Percentiles rank a stretch among this genome's conserved stretches.
phyloP scores from a whole-genome alignment of 345 rosid species.

The Orychophragmus violaceus region DNA sequence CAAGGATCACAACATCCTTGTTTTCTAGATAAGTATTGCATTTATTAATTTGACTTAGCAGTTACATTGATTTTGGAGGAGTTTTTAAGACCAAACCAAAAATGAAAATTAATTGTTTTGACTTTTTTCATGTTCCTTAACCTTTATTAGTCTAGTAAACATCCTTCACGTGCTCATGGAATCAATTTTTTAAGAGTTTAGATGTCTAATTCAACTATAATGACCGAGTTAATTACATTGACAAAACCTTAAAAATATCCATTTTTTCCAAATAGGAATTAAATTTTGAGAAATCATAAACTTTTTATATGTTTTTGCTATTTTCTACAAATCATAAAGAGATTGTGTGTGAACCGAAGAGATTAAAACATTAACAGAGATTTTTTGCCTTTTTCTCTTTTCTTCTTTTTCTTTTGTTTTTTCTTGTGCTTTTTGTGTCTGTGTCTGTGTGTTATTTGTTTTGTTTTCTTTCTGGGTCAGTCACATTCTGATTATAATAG shows the following conservation, averaged over 20 bases:
- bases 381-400: neutral
- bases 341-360: neutral
- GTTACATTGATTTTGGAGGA: conserved; percentile 24
- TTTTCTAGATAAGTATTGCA: conserved; percentile 4
- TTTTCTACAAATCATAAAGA: neutral
- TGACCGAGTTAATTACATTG: conserved; percentile 8
- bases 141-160: conserved; percentile 24
- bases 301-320: neutral
- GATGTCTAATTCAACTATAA: neutral
- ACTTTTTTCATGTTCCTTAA: conserved; percentile 7
- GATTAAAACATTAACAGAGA: neutral
- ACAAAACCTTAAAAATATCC: neutral
- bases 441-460: neutral
- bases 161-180: conserved; percentile 26
- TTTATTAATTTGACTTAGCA: conserved; percentile 24
- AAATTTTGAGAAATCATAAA: neutral
- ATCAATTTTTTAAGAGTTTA: conserved; percentile 10
- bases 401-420: neutral
- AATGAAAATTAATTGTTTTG: neutral
- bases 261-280: neutral
- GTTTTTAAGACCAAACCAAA: neutral
- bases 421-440: too few species aligned
- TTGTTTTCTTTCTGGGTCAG: conserved; percentile 7
- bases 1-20: conserved; percentile 17
- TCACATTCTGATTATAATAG: conserved; percentile 30